Evolutionary conservation across 306 rosid species (phyloP).

Genomic region (Geum urbanum): DNA sequence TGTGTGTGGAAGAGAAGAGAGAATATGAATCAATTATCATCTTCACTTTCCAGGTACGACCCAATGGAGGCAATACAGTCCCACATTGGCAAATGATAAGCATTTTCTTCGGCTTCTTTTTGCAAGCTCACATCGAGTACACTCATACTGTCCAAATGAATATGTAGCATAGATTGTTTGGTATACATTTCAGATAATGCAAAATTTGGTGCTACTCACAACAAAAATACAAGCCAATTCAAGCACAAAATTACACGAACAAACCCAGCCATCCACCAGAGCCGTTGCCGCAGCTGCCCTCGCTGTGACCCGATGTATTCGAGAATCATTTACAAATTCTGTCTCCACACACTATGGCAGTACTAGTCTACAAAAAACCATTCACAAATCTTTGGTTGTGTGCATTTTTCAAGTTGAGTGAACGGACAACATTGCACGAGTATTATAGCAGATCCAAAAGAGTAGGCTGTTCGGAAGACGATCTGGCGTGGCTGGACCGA

Average conservation of each 20-base stretch:
- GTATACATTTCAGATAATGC: too few species aligned
- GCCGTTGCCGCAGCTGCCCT: conserved; percentile 32
- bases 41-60: too few species aligned
- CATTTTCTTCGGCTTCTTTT: too few species aligned
- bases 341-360: conserved; percentile 30
- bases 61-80: too few species aligned
- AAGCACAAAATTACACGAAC: conserved; percentile 47
- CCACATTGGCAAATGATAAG: too few species aligned
- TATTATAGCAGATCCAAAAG: conserved; percentile 78
- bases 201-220: conserved; percentile 32
- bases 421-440: conserved; percentile 20
- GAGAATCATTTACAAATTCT: conserved; percentile 34
- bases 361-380: conserved; percentile 29
- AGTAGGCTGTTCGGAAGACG: conserved; percentile 62
- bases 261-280: conserved; percentile 21
- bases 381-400: conserved; percentile 30
- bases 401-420: conserved; percentile 9
- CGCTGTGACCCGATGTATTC: conserved; percentile 24
- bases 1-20: too few species aligned
- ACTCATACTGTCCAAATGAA: too few species aligned
- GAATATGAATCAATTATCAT: too few species aligned
- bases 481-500: conserved; percentile 49
- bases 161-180: too few species aligned
- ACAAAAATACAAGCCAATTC: conserved; percentile 42
- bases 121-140: too few species aligned